Evolutionary conservation across 371 early-diverging fungal genomes (phyloP), one percentile per base, ranked within the genome.

Genomic region (Mucor piriformis): DNA sequence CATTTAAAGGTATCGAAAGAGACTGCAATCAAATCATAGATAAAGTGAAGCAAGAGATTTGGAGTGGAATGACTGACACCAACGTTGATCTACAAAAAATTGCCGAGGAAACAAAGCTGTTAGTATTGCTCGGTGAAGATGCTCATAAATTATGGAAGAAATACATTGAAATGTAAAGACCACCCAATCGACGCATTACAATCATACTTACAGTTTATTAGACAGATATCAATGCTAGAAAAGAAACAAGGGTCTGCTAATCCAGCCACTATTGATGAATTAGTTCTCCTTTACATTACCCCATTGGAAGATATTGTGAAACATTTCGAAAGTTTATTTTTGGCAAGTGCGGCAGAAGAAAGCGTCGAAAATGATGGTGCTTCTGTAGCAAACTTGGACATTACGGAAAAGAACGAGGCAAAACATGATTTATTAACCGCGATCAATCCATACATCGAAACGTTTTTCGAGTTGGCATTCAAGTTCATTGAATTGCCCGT

Each of bases 21-120:
- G 95, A 96, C 42, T 92, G 93, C 48, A 72, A 77, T 33, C 70
- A 72, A 11, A 89, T 91, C 27, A 93, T 93, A 79, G 76, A 76
- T n/a, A 85, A 79, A 46, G 80, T 90, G 12, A 82, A 83, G 33
- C 65, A 57, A 33, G 78, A 81, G 16, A 75, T 92, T 61, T 64
- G 69, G 80, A 63, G 37, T 48, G 60, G 29, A 29, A 64, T 38
- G 57, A 52, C 64, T 67, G 70, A 69, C 13, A 37, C 59, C 18
- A 52, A 73, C 5, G 49, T 61, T 10, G 54, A 55, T 13, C 29
- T 66, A 4, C 53, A 67, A 18, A 76, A 77, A 8, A 76, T 88
- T 20, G 70, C 77, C 6, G 89, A 87, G 16, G 66, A 75, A 35
- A 80, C 85, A 8, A 77, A 77, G 13, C 27, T 90, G n/a, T 73